Evolutionary conservation across 2,329 filamentous ascomycete genomes (phyloP).

Genomic region (Colletotrichum orchidophilum): DNA sequence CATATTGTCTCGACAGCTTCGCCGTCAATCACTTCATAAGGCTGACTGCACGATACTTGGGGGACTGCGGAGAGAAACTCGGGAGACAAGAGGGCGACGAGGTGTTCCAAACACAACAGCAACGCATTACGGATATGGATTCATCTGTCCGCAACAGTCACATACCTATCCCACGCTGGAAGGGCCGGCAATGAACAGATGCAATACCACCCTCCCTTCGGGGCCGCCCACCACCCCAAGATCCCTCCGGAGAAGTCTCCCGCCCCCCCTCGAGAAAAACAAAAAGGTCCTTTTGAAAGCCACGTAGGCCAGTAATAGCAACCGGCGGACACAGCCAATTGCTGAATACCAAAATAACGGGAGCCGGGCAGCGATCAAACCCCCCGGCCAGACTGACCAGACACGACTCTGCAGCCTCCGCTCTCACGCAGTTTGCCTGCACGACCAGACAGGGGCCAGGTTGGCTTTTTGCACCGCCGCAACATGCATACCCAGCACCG

Average conservation of each 20-base stretch:
- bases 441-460: conserved; percentile 18
- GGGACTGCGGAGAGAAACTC: not conserved
- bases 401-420: conserved; percentile 28
- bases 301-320: conserved; percentile 31
- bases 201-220: conserved; percentile 23
- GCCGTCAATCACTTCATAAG: conserved; percentile 18
- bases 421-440: conserved; percentile 28
- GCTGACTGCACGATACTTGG: conserved; percentile 21
- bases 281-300: not conserved
- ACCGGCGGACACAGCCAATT: conserved; percentile 9
- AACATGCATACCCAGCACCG: conserved; percentile 17
- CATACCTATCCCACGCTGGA: conserved; percentile 8
- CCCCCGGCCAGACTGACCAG: conserved; percentile 10
- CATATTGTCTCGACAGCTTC: conserved; percentile 14
- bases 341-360: conserved; percentile 17
- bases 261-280: not conserved
- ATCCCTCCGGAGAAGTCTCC: conserved; percentile 12
- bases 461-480: conserved; percentile 32
- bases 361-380: conserved; percentile 4
- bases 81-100: not conserved
- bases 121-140: conserved; percentile 2
- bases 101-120: conserved; percentile 13
- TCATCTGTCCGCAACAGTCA: conserved; percentile 20
- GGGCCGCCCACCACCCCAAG: conserved; percentile 3
- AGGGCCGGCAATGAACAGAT: conserved; percentile 26